Base-by-base conservation (phyloP, 257 asterid species). In the Nicotiana tomentosiformis region DNA sequence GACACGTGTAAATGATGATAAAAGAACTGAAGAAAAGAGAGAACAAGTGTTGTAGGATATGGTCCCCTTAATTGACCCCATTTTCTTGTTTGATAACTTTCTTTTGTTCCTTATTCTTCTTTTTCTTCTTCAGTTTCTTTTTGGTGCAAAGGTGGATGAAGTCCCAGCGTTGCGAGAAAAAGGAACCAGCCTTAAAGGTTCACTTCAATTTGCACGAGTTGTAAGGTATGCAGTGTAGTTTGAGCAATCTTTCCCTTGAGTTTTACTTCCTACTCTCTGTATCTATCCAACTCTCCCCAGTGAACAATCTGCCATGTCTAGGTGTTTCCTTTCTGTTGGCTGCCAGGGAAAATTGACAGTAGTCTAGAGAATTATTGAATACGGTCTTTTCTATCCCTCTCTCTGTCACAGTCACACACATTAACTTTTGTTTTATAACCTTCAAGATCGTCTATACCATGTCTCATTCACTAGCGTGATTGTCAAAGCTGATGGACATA, bases 161-260 rank as follows among this genome's bases (percentile, higher is more conserved):
- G 88, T 87, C 64, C 88, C 85, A 78, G 80, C 83, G n/a, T 60
- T 87, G 87, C 85, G 87, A 81, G 90, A 87, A 46, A 80, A 84
- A 43, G 84, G 88, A 86, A 82, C 89, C 30, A 77, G 78, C 61
- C 60, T 64, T 61, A 86, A 81, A 83, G 87, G 83, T n/a, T 82
- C 89, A 57, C 84, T 89, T 83, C 90, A 86, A 82, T 89, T 89
- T 76, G 87, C 82, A 51, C 87, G 90, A 86, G 92, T 87, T 80
- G 90, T 87, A 67, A 86, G 90, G 92, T 84, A 78, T 18, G 14
- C 17, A 5, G 68, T 83, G 35, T 58, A 53, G 60, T 53, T 37
- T 51, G 53, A 67, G 39, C 53, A 64, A 18, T 58, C 77, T 77
- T 81, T 77, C 17, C 74, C 39, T 17, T 66, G 66, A 29, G 70